These are phyloP conservation scores for Takakia lepidozioides DNA, from an alignment of 225 moss, liverwort and hornwort species.

Conservation along the genomic window DNA sequence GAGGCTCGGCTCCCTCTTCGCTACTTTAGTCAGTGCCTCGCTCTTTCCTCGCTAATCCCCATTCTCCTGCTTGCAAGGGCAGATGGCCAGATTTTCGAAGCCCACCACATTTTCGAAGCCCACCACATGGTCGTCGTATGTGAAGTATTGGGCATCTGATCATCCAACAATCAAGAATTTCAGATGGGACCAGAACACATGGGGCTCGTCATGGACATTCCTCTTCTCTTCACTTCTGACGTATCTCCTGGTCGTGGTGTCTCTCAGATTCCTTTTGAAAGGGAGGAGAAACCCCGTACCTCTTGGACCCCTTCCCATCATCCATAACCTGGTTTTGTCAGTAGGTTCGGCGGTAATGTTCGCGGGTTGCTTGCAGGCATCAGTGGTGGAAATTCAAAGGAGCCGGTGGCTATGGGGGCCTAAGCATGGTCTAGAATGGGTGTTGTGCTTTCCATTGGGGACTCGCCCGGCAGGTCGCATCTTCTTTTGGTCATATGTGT, in stretches of 20 bases:
- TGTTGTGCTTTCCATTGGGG: slow-evolving; percentile 78
- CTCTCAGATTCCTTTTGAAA: slow-evolving; percentile 37
- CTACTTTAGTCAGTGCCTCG: no score
- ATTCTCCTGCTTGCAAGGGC: no score
- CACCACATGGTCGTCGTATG: slow-evolving; percentile 6
- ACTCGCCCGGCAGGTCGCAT: slow-evolving; percentile 72
- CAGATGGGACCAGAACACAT: slow-evolving; percentile 28
- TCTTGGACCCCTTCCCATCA: slow-evolving; percentile 48
- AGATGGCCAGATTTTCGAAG: no score
- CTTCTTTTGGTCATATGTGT: slow-evolving; percentile 93
- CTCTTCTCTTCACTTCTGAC: slow-evolving; percentile 27
- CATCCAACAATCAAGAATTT: slow-evolving; percentile 36
- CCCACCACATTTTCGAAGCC: no score
- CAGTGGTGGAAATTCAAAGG: slow-evolving; percentile 38
- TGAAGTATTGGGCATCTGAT: slow-evolving; percentile 55
- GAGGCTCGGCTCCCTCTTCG: no score
- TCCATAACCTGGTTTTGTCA: slow-evolving; percentile 75
- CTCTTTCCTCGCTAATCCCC: no score
- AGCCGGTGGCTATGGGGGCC: slow-evolving; percentile 79
- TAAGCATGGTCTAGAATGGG: slow-evolving; percentile 38
- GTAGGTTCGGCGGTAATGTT: slow-evolving; percentile 72
- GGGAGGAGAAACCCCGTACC: slow-evolving; percentile 43
- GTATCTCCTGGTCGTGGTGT: slow-evolving; percentile 40
- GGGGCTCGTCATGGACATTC: slow-evolving; percentile 45
- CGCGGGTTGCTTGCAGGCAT: slow-evolving; percentile 53